These are phyloP conservation scores for Penicillium sp. DNA, from an alignment of 2,329 filamentous ascomycete genomes.

Conservation along the genomic window DNA sequence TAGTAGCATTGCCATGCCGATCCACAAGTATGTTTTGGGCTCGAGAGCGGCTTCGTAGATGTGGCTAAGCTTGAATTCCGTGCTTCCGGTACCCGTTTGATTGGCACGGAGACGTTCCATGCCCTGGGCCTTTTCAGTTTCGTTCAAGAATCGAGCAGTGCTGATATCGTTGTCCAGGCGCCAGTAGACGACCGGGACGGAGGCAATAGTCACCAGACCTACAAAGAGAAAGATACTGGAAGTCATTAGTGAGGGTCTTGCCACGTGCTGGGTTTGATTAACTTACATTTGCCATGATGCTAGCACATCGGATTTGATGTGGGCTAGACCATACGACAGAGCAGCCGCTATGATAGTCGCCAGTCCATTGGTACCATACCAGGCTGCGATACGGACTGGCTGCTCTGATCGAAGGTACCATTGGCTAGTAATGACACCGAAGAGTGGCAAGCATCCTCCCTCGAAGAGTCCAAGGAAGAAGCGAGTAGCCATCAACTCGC, in stretches of 20 bases:
- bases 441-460: constrained; percentile 50
- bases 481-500: constrained; percentile 47
- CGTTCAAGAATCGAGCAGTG: constrained; percentile 50
- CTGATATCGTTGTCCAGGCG: constrained; percentile 59
- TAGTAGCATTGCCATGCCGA: constrained; percentile 60
- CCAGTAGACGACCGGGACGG: constrained; percentile 60
- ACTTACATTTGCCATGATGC: constrained; percentile 53
- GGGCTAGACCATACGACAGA: constrained; percentile 58
- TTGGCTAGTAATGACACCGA: constrained; percentile 46
- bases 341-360: constrained; percentile 59
- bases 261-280: not conserved
- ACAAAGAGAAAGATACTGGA: constrained; percentile 60
- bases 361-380: constrained; percentile 63
- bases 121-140: constrained; percentile 48
- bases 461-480: constrained; percentile 57
- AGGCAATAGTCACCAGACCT: constrained; percentile 60
- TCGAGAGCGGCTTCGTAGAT: constrained; percentile 45
- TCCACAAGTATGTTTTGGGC: constrained; percentile 58
- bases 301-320: constrained; percentile 48
- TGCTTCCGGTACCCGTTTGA: constrained; percentile 48
- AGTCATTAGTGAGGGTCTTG: not conserved
- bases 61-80: constrained; percentile 49
- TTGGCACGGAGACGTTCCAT: constrained; percentile 53
- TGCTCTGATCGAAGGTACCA: constrained; percentile 58
- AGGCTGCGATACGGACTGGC: constrained; percentile 62